Base-by-base conservation (phyloP, 1,284 basidiomycete species). In the Wallemia mellicola region DNA sequence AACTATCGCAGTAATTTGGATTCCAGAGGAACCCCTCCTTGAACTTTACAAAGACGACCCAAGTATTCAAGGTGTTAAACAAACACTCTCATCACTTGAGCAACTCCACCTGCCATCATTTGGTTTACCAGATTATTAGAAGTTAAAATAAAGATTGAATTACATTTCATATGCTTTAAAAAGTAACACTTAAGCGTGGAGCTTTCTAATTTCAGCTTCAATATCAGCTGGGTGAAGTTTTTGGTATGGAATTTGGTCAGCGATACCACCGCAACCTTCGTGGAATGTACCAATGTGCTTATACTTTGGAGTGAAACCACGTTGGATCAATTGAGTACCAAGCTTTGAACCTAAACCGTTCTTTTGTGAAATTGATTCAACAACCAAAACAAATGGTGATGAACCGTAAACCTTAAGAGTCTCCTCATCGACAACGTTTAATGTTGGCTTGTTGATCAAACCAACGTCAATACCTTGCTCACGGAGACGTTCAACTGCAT, bases 331-430 rank as follows among this genome's bases (percentile, higher is more conserved):
- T 82, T 82, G 86, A 0, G 84, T 83, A 28, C 84, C 85, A 66
- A 77, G 80, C 70, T 80, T 82, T 38, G 79, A 81, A 55, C 83
- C 83, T 65, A 85, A 60, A 55, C 83, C 84, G 15, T 84, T 87
- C 77, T 83, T 84, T 71, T 82, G 80, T 73, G 83, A 86, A 61
- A 82, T 73, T n/a, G 82, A 81, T 71, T 87, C 85, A 24, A 82
- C 83, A 48, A 86, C 78, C 32, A 87, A 75, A 24, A 86, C 82
- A 69, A 86, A 86, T 32, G 75, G 76, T 63, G 75, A 80, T 25
- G 72, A 67, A 22, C 85, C 84, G 59, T 82, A 75, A 73, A 83
- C 83, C 68, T 68, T 75, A 64, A 83, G 58, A 62, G 79, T 79
- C 72, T 82, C 69, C 68, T 87, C 85, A 68, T 87, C 84, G 19